Evolutionary conservation across 345 rosid species (phyloP).

Genomic region (Populus nigra): DNA sequence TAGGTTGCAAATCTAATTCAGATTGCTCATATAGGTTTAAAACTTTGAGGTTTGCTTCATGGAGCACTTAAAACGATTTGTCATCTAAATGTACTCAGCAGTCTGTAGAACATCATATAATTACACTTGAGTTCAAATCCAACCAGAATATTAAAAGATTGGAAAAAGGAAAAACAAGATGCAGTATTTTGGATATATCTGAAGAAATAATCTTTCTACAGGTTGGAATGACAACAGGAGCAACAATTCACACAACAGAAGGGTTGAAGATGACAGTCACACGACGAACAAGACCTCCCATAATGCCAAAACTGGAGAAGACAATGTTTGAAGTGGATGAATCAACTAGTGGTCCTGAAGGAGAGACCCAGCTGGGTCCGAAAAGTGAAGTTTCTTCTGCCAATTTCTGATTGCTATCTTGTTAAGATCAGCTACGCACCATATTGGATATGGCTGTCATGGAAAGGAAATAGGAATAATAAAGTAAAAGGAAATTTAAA

Average conservation of each 20-base stretch:
- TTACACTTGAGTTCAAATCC: background rate
- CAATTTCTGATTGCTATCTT: slow-evolving; percentile 20
- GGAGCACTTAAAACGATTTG: no score
- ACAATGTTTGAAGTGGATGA: slow-evolving; percentile 35
- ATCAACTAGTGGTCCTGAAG: slow-evolving; percentile 13
- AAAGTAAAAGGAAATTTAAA: no score
- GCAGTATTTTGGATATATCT: background rate
- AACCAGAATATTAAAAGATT: no score
- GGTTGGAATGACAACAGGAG: slow-evolving; percentile 93
- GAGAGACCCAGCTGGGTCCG: slow-evolving; percentile 24
- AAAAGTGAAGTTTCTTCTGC: slow-evolving; percentile 58
- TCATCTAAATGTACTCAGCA: no score
- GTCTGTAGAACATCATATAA: no score
- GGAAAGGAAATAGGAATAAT: no score
- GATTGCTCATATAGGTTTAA: no score
- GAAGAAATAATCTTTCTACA: slow-evolving; percentile 22
- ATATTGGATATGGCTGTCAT: no score
- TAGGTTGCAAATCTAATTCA: no score
- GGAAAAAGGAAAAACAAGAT: background rate
- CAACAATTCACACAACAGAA: slow-evolving; percentile 88
- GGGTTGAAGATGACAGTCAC: slow-evolving; percentile 74
- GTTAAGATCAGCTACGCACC: no score
- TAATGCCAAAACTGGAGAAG: slow-evolving; percentile 40
- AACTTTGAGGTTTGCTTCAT: no score
- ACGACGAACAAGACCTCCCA: slow-evolving; percentile 49